Percentiles rank a stretch among this genome's conserved stretches.
These are phyloP conservation scores for Malus hybrid DNA, from an alignment of 331 rosid species.

Conservation along the genomic window DNA sequence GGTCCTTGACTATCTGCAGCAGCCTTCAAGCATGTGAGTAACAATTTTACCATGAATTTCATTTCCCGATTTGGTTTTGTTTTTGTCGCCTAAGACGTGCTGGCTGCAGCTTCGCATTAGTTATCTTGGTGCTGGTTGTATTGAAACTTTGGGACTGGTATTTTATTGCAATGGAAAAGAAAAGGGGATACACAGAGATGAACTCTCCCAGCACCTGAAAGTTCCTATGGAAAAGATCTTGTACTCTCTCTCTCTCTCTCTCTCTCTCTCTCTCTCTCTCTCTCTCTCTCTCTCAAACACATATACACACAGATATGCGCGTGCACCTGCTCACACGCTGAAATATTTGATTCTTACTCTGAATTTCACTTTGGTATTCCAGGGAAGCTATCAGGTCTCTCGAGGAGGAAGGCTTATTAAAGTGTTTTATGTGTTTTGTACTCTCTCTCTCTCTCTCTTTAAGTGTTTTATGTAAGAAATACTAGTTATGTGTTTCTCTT, in stretches of 20 bases:
- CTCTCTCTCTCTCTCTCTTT: too few relatives aligned
- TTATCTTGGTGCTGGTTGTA: too few relatives aligned
- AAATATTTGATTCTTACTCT: neutral
- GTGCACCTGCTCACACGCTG: too few relatives aligned
- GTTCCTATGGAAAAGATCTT: constrained; percentile 66
- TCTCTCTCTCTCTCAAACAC: too few relatives aligned
- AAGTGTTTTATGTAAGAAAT: too few relatives aligned
- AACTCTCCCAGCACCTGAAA: constrained; percentile 63
- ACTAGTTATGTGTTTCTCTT: too few relatives aligned
- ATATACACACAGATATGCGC: too few relatives aligned
- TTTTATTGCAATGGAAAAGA: constrained; percentile 50
- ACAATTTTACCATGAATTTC: neutral
- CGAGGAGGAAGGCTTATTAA: constrained; percentile 68
- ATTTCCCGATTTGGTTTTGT: neutral
- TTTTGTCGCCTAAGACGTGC: neutral
- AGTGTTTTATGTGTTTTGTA: too few relatives aligned
- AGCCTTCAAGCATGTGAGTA: constrained; percentile 77
- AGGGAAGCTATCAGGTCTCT: constrained; percentile 70
- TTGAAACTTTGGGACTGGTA: neutral
- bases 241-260: constrained; percentile 31
- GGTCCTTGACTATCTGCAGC: constrained; percentile 68
- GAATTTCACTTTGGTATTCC: constrained; percentile 15
- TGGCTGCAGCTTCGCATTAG: neutral
- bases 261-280: neutral
- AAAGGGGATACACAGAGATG: constrained; percentile 65